Base-by-base conservation (phyloP, 371 early-diverging fungal genomes). In the Saksenaea oblongispora region DNA sequence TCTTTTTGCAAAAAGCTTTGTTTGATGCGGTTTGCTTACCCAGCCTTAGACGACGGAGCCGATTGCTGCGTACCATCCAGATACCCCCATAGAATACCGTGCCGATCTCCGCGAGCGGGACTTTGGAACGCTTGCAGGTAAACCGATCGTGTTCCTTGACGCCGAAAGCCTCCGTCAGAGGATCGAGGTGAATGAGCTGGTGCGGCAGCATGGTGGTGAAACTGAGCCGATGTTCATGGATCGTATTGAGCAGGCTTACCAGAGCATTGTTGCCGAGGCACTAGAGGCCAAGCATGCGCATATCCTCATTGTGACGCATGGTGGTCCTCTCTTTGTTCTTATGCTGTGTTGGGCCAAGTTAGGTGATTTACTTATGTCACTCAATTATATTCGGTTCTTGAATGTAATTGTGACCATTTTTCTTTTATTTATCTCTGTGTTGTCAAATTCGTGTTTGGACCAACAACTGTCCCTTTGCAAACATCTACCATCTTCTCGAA, bases 251-350 rank as follows among this genome's bases (percentile, higher is more conserved):
- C 26, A 61, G 9, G 71, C 71, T 8, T 80, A 60, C 57, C 34
- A 69, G 8, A 59, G 54, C 0, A 61, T 80, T 31, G 56, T 72
- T 3, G 13, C 42, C 1, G 70, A 73, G 27, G 70, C 75, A 14
- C n/a, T 27, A 31, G 51, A 47, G 34, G 61, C 62, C 0, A 57
- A 56, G 9, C 58, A 66, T 27, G 14, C 63, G 11, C 66, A 68
- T 26, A 59, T 80, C 13, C 36, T 80, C 24, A 64, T 80, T 1
- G 73, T 80, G 2, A 76, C 78, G 1, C 81, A 80, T 35, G 81
- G 81, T 22, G 81, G 81, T 0, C 72, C 72, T 22, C 63, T 80
- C 15, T 53, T 36, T 34, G 18, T 58, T 7, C 58, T 80, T 5
- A 37, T 65, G 1, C 36, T 15, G 3, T 65, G 65, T 54, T 78